Percentiles rank a stretch among this genome's conserved stretches.
Evolutionary conservation across 345 rosid species (phyloP).

Genomic region (Mercurialis annua): DNA sequence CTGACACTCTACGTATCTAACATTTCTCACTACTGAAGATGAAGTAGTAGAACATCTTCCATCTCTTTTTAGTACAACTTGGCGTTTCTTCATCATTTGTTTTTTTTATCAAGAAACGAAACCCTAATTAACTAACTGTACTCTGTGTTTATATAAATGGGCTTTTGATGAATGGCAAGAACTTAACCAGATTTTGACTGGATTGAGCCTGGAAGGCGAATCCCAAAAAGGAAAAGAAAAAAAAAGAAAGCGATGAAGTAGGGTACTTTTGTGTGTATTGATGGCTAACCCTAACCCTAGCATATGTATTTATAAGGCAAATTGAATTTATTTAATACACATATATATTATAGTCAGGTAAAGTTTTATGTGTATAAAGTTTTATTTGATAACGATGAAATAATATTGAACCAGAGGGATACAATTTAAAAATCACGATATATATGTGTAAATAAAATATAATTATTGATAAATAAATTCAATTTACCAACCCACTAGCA

Average conservation of each 20-base stretch:
- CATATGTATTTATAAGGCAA: conserved; percentile 31
- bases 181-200: not conserved
- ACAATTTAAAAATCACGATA: no score
- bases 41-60: conserved; percentile 16
- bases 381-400: no score
- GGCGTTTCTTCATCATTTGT: conserved; percentile 27
- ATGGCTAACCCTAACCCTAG: conserved; percentile 65
- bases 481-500: no score
- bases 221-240: not conserved
- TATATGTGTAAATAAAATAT: no score
- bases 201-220: conserved; percentile 5
- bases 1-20: conserved; percentile 63
- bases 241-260: conserved; percentile 17
- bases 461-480: no score
- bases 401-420: no score
- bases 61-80: conserved; percentile 22
- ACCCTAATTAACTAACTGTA: not conserved
- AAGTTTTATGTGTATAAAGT: no score
- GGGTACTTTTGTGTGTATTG: conserved; percentile 25
- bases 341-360: no score
- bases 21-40: conserved; percentile 16
- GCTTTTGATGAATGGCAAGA: not conserved
- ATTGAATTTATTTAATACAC: no score
- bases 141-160: not conserved
- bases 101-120: not conserved